phyloP scores from a whole-genome alignment of 108 stramenopile genomes.

The Pseudonitzschia multiseries region DNA sequence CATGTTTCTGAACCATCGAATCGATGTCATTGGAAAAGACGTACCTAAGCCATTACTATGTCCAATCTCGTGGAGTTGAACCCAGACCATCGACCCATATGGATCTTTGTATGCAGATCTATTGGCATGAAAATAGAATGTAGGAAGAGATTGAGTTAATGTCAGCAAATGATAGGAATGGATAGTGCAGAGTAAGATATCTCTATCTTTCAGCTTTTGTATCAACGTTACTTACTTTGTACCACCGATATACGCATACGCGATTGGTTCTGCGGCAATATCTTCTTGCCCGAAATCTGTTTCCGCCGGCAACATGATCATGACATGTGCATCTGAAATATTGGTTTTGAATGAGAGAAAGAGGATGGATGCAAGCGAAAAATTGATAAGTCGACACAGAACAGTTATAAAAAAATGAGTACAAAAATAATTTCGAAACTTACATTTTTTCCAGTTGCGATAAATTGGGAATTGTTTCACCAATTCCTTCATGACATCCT shows the following conservation, averaged over 20 bases:
- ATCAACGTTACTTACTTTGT: background rate
- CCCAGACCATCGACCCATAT: background rate
- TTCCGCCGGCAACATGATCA: background rate
- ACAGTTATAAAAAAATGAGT: background rate
- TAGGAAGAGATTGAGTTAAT: background rate
- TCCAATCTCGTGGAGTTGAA: constrained; percentile 64
- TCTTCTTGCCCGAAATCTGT: constrained; percentile 4
- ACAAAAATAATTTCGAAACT: background rate
- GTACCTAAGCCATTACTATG: background rate
- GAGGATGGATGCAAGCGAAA: background rate
- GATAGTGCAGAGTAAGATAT: background rate
- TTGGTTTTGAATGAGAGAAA: background rate
- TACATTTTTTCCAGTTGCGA: background rate
- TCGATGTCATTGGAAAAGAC: background rate
- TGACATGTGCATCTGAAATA: background rate
- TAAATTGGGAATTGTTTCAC: background rate
- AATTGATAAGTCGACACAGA: background rate
- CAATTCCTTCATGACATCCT: background rate
- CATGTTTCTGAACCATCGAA: background rate
- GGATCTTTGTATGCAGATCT: background rate
- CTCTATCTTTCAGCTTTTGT: background rate
- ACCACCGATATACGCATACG: background rate
- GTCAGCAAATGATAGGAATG: background rate
- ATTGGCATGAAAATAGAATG: background rate
- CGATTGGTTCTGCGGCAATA: background rate